Conservation (phyloP, 202 grass and related monocot genomes). For the Zizania palustris region DNA sequence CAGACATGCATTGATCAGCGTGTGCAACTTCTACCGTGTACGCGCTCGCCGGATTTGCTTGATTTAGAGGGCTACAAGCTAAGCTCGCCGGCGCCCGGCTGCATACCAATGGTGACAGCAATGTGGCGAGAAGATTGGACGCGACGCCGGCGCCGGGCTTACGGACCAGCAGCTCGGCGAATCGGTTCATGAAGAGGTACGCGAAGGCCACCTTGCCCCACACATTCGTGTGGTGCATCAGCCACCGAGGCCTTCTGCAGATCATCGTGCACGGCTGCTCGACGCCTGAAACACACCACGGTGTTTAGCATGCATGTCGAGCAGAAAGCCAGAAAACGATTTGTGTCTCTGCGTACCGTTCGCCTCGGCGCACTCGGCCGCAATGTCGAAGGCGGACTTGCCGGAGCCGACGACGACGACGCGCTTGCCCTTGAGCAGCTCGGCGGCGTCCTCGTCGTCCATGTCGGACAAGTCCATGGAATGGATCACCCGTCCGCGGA, state of each 20-base stretch:
- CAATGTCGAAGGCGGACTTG: constrained; percentile 69
- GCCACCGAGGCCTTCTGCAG: constrained; percentile 58
- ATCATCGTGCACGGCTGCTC: constrained; percentile 72
- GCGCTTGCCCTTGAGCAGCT: constrained; percentile 61
- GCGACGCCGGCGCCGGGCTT: constrained; percentile 68
- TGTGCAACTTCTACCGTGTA: too few relatives aligned
- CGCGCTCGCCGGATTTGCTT: too few relatives aligned
- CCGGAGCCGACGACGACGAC: constrained; percentile 58
- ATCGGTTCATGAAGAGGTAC: constrained; percentile 67
- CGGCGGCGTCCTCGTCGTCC: constrained; percentile 48
- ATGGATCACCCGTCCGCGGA: constrained; percentile 58
- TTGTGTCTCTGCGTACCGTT: constrained; percentile 43
- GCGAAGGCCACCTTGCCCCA: constrained; percentile 52
- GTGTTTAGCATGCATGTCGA: too few relatives aligned
- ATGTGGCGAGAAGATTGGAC: constrained; percentile 46
- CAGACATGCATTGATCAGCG: too few relatives aligned
- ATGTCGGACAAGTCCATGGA: constrained; percentile 68
- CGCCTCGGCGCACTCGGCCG: constrained; percentile 62
- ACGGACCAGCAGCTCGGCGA: constrained; percentile 69
- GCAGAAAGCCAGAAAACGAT: too few relatives aligned
- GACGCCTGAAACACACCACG: neutral
- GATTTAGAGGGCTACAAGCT: too few relatives aligned
- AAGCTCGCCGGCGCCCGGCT: neutral
- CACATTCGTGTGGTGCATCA: constrained; percentile 40
- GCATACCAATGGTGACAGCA: constrained; percentile 70